Evolutionary conservation across 1,284 basidiomycete species (phyloP).

Genomic region (Ceratobasidium sp.): DNA sequence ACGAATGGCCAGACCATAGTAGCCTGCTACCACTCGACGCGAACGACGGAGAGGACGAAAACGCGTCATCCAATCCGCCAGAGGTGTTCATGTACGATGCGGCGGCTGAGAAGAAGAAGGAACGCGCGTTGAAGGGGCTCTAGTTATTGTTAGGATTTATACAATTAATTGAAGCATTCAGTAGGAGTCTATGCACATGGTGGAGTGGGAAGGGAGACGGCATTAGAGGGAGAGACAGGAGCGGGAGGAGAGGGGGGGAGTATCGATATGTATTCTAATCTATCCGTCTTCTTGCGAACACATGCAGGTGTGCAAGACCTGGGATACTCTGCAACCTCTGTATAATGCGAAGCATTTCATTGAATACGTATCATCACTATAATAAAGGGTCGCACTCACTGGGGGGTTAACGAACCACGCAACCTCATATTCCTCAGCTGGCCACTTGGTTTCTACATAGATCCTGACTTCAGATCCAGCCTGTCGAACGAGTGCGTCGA

Average conservation of each 20-base stretch:
- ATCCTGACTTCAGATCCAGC: slow-evolving; percentile 68
- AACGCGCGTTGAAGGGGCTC: slow-evolving; percentile 55
- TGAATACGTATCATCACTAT: slow-evolving; percentile 2
- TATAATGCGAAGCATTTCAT: neutral
- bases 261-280: slow-evolving; percentile 37
- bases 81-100: slow-evolving; percentile 82
- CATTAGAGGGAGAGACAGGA: neutral
- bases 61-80: slow-evolving; percentile 60
- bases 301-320: slow-evolving; percentile 82
- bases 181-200: too few relatives aligned
- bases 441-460: slow-evolving; percentile 76
- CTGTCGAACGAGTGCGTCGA: slow-evolving; percentile 59
- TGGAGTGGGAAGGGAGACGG: neutral
- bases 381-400: slow-evolving; percentile 61
- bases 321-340: slow-evolving; percentile 84
- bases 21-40: slow-evolving; percentile 45
- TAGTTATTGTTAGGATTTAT: slow-evolving; percentile 2
- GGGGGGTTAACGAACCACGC: slow-evolving; percentile 90
- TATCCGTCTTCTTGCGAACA: slow-evolving; percentile 74
- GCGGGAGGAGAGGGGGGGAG: neutral
- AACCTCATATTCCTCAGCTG: slow-evolving; percentile 79
- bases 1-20: slow-evolving; percentile 37
- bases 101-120: slow-evolving; percentile 77
- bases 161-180: neutral
- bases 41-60: slow-evolving; percentile 26